Evolutionary conservation across 345 rosid species (phyloP).

Genomic region (Limnanthes douglasii): DNA sequence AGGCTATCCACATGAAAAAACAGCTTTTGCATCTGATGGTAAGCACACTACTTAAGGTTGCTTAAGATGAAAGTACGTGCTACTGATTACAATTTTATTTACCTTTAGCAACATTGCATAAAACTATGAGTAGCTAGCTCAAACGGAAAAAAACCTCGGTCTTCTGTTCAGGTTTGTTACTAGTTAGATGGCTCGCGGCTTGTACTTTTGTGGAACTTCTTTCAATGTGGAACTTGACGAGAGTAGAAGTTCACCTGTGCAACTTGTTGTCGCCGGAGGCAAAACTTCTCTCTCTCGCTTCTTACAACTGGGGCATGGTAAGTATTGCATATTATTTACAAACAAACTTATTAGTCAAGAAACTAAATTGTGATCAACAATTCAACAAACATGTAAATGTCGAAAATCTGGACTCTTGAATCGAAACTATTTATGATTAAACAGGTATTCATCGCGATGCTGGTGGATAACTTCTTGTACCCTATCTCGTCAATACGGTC

Average conservation of each 20-base stretch:
- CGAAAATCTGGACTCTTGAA: too few species aligned
- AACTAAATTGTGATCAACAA: neutral
- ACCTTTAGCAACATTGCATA: too few species aligned
- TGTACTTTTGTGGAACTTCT: conserved; percentile 47
- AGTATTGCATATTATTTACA: conserved; percentile 15
- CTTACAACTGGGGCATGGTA: conserved; percentile 66
- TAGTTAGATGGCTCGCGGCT: conserved; percentile 35
- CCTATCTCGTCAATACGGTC: conserved; percentile 53
- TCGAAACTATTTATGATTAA: conserved; percentile 6
- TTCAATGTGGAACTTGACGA: conserved; percentile 81
- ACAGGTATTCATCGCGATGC: conserved; percentile 52
- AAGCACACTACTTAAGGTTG: too few species aligned
- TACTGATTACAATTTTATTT: too few species aligned
- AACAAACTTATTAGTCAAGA: too few species aligned
- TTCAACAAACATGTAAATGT: too few species aligned
- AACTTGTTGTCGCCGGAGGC: conserved; percentile 70
- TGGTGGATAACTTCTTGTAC: conserved; percentile 68
- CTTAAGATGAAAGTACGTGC: conserved; percentile 6
- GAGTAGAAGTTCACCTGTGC: conserved; percentile 70
- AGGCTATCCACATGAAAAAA: conserved; percentile 41
- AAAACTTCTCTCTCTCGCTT: conserved; percentile 47
- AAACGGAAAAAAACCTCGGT: conserved; percentile 13
- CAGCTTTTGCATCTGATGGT: conserved; percentile 33
- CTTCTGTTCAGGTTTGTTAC: conserved; percentile 37
- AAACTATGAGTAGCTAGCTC: too few species aligned